Conservation (phyloP, 176 grass and related monocot species). For the Typha latifolia region DNA sequence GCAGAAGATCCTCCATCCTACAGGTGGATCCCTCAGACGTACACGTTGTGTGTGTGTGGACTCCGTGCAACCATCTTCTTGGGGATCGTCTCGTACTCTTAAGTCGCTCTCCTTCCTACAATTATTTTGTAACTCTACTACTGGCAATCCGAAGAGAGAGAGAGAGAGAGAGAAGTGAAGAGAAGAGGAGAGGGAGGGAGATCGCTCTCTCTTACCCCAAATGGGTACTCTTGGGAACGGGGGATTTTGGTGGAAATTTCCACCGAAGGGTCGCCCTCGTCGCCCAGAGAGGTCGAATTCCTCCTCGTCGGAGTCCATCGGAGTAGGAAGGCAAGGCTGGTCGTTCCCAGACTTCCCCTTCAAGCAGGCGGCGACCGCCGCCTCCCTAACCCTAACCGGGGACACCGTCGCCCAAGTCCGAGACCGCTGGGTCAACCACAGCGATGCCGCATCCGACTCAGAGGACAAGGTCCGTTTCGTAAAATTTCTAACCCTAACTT, state of each 20-base stretch:
- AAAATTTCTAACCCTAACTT: neutral
- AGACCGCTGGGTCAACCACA: constrained; percentile 32
- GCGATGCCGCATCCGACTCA: constrained; percentile 16
- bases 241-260: neutral
- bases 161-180: too few relatives aligned
- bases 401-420: constrained; percentile 88
- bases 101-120: too few relatives aligned
- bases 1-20: too few relatives aligned
- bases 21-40: too few relatives aligned
- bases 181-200: too few relatives aligned
- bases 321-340: constrained; percentile 22
- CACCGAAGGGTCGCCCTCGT: neutral
- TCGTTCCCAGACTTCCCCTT: constrained; percentile 55
- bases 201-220: neutral
- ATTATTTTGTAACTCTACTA: too few relatives aligned
- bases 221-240: neutral
- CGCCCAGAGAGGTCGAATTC: constrained; percentile 23
- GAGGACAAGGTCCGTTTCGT: constrained; percentile 45
- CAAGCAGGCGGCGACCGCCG: constrained; percentile 66
- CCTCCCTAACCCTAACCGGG: constrained; percentile 70
- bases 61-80: too few relatives aligned
- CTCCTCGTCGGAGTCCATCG: constrained; percentile 61
- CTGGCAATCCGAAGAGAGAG: too few relatives aligned
- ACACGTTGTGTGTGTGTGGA: too few relatives aligned
- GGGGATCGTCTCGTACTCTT: too few relatives aligned